Evolutionary conservation across 1,284 basidiomycete species (phyloP).

Genomic region (Cryptococcus maquisensis): DNA sequence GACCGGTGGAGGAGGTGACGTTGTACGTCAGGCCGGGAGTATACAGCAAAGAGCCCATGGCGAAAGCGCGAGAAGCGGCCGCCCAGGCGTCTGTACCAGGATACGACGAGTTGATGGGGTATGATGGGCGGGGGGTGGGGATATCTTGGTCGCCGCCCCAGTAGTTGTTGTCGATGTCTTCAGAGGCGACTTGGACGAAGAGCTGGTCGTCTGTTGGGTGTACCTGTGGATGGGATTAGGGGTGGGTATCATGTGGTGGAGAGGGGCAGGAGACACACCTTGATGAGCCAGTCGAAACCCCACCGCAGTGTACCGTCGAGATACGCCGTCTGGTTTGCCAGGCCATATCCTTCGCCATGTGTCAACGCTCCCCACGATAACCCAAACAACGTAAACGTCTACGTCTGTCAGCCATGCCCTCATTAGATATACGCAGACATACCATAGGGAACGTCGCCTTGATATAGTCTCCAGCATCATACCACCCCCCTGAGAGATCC

Average conservation of each 20-base stretch:
- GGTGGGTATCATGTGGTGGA: slow-evolving; percentile 14
- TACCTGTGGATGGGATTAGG: slow-evolving; percentile 54
- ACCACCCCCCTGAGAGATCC: slow-evolving; percentile 81
- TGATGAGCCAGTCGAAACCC: slow-evolving; percentile 87
- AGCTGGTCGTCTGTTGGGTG: slow-evolving; percentile 70
- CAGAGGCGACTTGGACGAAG: slow-evolving; percentile 70
- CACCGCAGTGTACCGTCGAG: slow-evolving; percentile 81
- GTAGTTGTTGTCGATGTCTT: slow-evolving; percentile 67
- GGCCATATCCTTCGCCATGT: slow-evolving; percentile 74
- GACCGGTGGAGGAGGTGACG: slow-evolving; percentile 41
- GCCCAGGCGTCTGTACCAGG: slow-evolving; percentile 89
- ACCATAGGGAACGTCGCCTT: slow-evolving; percentile 75
- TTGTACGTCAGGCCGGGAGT: slow-evolving; percentile 55
- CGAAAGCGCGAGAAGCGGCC: slow-evolving; percentile 74
- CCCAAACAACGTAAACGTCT: slow-evolving; percentile 70
- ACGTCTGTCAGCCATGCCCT: not conserved
- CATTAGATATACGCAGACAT: not conserved
- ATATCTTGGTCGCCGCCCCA: slow-evolving; percentile 74
- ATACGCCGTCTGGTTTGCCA: slow-evolving; percentile 78
- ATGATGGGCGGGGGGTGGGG: slow-evolving; percentile 67
- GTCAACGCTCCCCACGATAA: slow-evolving; percentile 83
- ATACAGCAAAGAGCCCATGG: slow-evolving; percentile 78
- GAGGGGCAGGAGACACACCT: too few species aligned
- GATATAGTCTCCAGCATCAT: slow-evolving; percentile 79
- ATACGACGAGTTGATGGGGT: slow-evolving; percentile 66